Percentiles rank a stretch among this genome's conserved stretches.
Conservation (phyloP, 1,139 yeast genomes). For the Candida glucosophila region DNA sequence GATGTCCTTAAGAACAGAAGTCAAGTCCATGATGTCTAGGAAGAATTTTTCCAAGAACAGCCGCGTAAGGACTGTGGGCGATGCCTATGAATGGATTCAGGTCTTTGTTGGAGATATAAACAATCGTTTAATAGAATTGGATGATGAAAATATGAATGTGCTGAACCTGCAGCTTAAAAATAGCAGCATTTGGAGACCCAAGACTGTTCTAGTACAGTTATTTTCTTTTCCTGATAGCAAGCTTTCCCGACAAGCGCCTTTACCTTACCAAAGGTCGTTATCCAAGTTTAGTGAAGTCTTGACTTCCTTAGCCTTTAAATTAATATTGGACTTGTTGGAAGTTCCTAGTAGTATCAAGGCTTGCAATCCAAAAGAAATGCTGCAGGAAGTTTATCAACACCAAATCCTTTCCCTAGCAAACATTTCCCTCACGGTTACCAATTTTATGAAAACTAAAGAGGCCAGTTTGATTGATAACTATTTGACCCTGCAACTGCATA, state of each 20-base stretch:
- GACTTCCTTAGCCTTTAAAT: slow-evolving; percentile 20
- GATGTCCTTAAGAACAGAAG: slow-evolving; percentile 48
- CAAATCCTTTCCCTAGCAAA: slow-evolving; percentile 41
- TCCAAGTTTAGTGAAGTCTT: slow-evolving; percentile 26
- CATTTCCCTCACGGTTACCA: slow-evolving; percentile 43
- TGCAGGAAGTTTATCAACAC: background rate
- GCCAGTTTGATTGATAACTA: slow-evolving; percentile 44
- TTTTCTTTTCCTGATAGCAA: slow-evolving; percentile 14
- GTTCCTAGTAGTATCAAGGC: slow-evolving; percentile 11
- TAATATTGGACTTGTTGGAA: slow-evolving; percentile 25
- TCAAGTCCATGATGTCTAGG: slow-evolving; percentile 83
- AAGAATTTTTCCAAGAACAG: slow-evolving; percentile 57
- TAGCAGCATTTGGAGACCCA: slow-evolving; percentile 37
- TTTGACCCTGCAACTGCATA: too few species aligned
- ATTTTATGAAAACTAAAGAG: slow-evolving; percentile 38
- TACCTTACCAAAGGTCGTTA: slow-evolving; percentile 32
- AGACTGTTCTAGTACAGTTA: slow-evolving; percentile 35
- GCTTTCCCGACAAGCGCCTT: slow-evolving; percentile 38
- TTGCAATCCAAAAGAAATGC: slow-evolving; percentile 11
- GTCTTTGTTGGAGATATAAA: slow-evolving; percentile 78
- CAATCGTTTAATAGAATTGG: slow-evolving; percentile 63
- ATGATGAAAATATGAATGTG: slow-evolving; percentile 50
- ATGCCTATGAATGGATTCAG: slow-evolving; percentile 69
- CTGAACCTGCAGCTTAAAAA: slow-evolving; percentile 14
- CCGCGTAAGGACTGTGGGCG: slow-evolving; percentile 47